phyloP scores from a whole-genome alignment of 2,329 filamentous ascomycete species.

The Biscogniauxia mediterranea region DNA sequence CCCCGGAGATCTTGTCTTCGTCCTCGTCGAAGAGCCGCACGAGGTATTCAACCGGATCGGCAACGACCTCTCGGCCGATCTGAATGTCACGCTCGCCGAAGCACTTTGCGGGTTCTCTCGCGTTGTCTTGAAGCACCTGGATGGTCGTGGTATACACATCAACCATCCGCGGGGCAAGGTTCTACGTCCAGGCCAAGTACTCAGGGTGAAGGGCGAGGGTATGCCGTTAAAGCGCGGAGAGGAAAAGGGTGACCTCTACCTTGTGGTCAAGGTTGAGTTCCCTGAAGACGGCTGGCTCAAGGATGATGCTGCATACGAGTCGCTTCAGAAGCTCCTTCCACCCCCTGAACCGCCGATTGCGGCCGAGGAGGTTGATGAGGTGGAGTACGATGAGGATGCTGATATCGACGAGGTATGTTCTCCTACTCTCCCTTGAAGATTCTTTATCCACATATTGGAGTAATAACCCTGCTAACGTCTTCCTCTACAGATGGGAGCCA shows the following conservation, averaged over 20 bases:
- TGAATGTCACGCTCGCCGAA: constrained; percentile 80
- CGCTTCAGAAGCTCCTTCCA: constrained; percentile 74
- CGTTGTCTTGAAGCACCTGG: constrained; percentile 87
- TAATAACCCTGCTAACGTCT: constrained; percentile 25
- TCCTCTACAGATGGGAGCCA: constrained; percentile 62
- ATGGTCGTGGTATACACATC: constrained; percentile 85
- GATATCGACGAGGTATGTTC: constrained; percentile 72
- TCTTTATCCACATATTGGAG: background rate
- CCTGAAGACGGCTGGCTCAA: constrained; percentile 82
- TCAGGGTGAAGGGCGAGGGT: constrained; percentile 85
- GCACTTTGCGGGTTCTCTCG: constrained; percentile 86
- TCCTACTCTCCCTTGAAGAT: background rate
- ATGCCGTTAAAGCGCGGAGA: constrained; percentile 93
- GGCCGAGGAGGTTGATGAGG: constrained; percentile 79
- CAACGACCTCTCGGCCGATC: constrained; percentile 76
- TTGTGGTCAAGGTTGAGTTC: constrained; percentile 83
- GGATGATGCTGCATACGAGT: constrained; percentile 67
- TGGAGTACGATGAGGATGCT: constrained; percentile 79
- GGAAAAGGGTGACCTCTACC: constrained; percentile 78
- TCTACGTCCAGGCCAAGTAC: constrained; percentile 75
- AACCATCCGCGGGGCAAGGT: constrained; percentile 79
- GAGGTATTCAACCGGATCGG: constrained; percentile 79
- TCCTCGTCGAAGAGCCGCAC: constrained; percentile 78
- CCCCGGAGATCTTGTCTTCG: constrained; percentile 91
- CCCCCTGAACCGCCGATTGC: constrained; percentile 58